A percentile compares a stretch with the other conserved stretches of the same genome.
phyloP scores from a whole-genome alignment of 2,329 filamentous ascomycete genomes.

The Diaporthe sp. region DNA sequence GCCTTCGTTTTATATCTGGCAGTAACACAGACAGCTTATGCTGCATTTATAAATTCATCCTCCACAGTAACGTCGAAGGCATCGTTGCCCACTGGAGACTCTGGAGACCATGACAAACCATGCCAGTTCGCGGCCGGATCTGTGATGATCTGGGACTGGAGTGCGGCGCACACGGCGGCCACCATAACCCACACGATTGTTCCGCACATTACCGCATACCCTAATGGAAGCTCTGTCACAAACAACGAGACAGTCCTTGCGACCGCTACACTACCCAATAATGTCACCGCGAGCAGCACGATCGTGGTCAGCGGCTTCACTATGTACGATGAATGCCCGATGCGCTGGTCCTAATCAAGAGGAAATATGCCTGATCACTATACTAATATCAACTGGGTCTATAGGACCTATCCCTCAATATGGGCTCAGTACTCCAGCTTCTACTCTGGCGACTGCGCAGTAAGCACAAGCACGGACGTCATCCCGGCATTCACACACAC shows the following conservation, averaged over 20 bases:
- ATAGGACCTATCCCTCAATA: conserved; percentile 5
- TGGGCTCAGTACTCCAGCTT: conserved; percentile 21
- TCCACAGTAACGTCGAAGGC: neutral
- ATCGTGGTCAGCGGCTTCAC: conserved; percentile 20
- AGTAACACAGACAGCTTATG: neutral
- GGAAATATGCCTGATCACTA: no score
- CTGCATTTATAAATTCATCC: conserved; percentile 2
- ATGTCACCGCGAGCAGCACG: neutral
- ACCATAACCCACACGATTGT: conserved; percentile 4
- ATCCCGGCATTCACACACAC: neutral
- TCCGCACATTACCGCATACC: conserved; percentile 13
- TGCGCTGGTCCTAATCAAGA: no score
- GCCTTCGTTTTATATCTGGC: neutral
- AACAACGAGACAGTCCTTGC: conserved; percentile 3
- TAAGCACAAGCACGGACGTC: conserved; percentile 2
- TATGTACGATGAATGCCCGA: neutral
- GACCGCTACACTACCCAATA: neutral
- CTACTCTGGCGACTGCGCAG: conserved; percentile 8
- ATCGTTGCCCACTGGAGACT: neutral
- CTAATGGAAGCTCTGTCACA: conserved; percentile 22
- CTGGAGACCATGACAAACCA: neutral
- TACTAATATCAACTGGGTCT: neutral
- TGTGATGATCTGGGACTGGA: conserved; percentile 27
- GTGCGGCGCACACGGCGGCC: neutral
- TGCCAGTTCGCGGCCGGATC: conserved; percentile 14